Evolutionary conservation across 2,329 filamentous ascomycete species (phyloP).

Genomic region (Trichoderma simmonsii): DNA sequence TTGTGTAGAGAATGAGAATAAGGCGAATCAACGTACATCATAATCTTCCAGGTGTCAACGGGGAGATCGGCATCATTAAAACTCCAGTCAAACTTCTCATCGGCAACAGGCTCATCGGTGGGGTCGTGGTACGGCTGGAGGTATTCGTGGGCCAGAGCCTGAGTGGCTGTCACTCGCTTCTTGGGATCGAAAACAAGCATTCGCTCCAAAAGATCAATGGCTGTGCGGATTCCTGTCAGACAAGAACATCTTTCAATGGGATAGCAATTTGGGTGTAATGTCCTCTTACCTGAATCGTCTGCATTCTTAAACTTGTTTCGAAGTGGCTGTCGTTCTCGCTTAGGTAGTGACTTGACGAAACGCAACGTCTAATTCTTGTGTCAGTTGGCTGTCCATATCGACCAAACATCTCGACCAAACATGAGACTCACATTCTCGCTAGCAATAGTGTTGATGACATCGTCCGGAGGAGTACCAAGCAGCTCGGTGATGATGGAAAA

Average conservation of each 20-base stretch:
- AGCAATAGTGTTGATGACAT: conserved; percentile 97
- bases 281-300: conserved; percentile 69
- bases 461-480: conserved; percentile 91
- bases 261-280: neutral
- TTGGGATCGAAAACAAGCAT: conserved; percentile 99
- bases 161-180: conserved; percentile 83
- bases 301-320: conserved; percentile 92
- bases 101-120: conserved; percentile 89
- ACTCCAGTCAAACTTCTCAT: conserved; percentile 99
- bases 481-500: conserved; percentile 99
- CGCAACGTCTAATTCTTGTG: conserved; percentile 67
- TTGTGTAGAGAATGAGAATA: neutral
- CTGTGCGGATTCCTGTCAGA: conserved; percentile 40
- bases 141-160: conserved; percentile 88
- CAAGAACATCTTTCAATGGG: neutral
- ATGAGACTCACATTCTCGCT: conserved; percentile 78
- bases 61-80: conserved; percentile 98
- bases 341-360: conserved; percentile 96
- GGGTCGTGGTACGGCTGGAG: conserved; percentile 96
- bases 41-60: conserved; percentile 99
- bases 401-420: neutral
- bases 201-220: conserved; percentile 87
- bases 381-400: neutral
- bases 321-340: conserved; percentile 85
- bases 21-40: conserved; percentile 70